These are phyloP conservation scores for Hordeum marinum DNA, from an alignment of 176 grass and related monocot genomes.

Conservation along the genomic window DNA sequence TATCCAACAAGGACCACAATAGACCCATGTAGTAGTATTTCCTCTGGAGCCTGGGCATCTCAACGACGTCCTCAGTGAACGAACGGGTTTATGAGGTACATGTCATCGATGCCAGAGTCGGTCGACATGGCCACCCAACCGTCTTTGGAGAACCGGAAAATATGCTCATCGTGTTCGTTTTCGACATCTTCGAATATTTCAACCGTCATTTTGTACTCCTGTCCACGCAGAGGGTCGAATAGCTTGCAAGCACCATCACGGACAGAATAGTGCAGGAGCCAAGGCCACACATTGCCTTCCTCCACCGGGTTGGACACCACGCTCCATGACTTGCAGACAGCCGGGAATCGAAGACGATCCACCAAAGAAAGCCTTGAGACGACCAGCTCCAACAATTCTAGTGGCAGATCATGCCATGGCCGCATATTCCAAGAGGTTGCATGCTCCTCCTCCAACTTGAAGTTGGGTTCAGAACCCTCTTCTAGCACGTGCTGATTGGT, in stretches of 20 bases:
- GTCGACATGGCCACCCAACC: background rate
- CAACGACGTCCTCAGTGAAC: too few species aligned
- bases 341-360: background rate
- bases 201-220: background rate
- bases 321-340: background rate
- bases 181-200: background rate
- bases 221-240: background rate
- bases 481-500: background rate
- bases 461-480: background rate
- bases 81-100: too few species aligned
- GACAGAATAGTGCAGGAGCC: background rate
- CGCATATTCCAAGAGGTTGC: background rate
- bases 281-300: background rate
- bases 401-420: background rate
- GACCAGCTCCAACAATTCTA: too few species aligned
- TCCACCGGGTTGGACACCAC: background rate
- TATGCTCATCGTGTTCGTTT: background rate
- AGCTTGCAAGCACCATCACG: background rate
- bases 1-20: too few species aligned
- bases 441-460: background rate
- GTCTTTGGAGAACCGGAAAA: background rate
- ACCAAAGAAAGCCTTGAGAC: too few species aligned
- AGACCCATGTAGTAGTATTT: too few species aligned
- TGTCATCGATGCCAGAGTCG: too few species aligned
- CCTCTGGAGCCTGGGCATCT: too few species aligned